These are phyloP conservation scores for Monilinia fructicola DNA, from an alignment of 2,329 filamentous ascomycete genomes.

Conservation along the genomic window DNA sequence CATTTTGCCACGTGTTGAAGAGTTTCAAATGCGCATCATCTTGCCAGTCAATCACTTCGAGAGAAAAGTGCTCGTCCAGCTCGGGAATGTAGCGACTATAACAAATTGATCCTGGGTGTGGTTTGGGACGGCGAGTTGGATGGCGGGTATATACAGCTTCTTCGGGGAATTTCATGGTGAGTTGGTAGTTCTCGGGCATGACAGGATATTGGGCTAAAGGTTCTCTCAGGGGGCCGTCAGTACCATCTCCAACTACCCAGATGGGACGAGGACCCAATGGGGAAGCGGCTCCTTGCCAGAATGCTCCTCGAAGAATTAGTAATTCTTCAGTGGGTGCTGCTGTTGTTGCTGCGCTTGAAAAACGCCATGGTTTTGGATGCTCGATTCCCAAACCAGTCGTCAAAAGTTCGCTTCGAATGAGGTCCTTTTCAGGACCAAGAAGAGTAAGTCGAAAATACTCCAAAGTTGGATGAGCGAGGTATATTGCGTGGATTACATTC, in stretches of 20 bases:
- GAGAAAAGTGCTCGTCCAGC: conserved; percentile 72
- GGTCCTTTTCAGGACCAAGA: conserved; percentile 35
- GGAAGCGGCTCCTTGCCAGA: conserved; percentile 70
- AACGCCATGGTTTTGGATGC: conserved; percentile 28
- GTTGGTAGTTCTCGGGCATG: conserved; percentile 46
- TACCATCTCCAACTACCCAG: conserved; percentile 46
- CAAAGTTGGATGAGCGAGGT: conserved; percentile 38
- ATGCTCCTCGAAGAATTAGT: conserved; percentile 55
- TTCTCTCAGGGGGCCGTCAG: conserved; percentile 44
- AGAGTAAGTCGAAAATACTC: conserved; percentile 43
- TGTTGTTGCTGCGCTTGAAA: conserved; percentile 3
- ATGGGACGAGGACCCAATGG: conserved; percentile 63
- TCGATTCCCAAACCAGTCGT: conserved; percentile 34
- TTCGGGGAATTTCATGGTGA: conserved; percentile 41
- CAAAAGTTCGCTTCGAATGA: conserved; percentile 39
- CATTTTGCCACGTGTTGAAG: conserved; percentile 82
- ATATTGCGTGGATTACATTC: conserved; percentile 44
- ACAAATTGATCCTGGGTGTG: conserved; percentile 65
- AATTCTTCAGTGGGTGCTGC: conserved; percentile 40
- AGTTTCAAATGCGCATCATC: conserved; percentile 63
- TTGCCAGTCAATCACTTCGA: conserved; percentile 69
- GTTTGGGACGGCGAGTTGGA: conserved; percentile 70
- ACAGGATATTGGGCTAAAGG: conserved; percentile 41
- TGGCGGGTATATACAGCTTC: conserved; percentile 57
- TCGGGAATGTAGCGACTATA: conserved; percentile 81